phyloP scores from a whole-genome alignment of 1,139 yeast species.

The Yamadazyma triangularis region DNA sequence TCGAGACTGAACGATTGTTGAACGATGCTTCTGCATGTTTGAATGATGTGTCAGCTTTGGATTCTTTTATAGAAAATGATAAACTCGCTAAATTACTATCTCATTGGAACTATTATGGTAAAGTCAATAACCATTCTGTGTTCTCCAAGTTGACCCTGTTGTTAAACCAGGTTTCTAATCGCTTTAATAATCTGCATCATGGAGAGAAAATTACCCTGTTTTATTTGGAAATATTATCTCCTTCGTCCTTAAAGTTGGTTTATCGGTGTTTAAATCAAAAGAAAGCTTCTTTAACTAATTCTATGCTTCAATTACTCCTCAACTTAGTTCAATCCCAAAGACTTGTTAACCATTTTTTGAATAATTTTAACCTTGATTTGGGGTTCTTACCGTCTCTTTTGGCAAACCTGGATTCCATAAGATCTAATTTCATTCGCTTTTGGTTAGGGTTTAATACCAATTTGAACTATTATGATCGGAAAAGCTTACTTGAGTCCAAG shows the following conservation, averaged over 20 bases:
- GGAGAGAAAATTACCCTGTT: slow-evolving; percentile 18
- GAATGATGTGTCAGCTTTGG: not conserved
- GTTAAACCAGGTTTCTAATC: slow-evolving; percentile 3
- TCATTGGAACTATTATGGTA: slow-evolving; percentile 59
- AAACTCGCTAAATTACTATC: not conserved
- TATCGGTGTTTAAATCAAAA: slow-evolving; percentile 63
- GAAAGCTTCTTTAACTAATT: slow-evolving; percentile 58
- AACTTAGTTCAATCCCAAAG: slow-evolving; percentile 47
- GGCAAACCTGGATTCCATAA: slow-evolving; percentile 48
- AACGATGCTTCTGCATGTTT: not conserved
- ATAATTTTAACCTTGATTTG: slow-evolving; percentile 64
- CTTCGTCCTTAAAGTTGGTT: slow-evolving; percentile 55
- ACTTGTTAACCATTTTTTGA: slow-evolving; percentile 53
- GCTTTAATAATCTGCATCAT: slow-evolving; percentile 9
- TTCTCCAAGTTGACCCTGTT: slow-evolving; percentile 37
- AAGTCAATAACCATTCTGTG: slow-evolving; percentile 55
- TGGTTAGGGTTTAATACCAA: slow-evolving; percentile 44
- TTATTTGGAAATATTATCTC: slow-evolving; percentile 46
- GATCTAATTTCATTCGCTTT: slow-evolving; percentile 57
- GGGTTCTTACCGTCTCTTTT: slow-evolving; percentile 60
- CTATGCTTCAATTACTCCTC: slow-evolving; percentile 53
- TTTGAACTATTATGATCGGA: slow-evolving; percentile 12
- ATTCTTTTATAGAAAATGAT: not conserved
- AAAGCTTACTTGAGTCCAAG: slow-evolving; percentile 9
- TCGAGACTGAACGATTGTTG: not conserved